Evolutionary conservation across 2,329 filamentous ascomycete species (phyloP).

Genomic region (Neopestalotiopsis sp.): DNA sequence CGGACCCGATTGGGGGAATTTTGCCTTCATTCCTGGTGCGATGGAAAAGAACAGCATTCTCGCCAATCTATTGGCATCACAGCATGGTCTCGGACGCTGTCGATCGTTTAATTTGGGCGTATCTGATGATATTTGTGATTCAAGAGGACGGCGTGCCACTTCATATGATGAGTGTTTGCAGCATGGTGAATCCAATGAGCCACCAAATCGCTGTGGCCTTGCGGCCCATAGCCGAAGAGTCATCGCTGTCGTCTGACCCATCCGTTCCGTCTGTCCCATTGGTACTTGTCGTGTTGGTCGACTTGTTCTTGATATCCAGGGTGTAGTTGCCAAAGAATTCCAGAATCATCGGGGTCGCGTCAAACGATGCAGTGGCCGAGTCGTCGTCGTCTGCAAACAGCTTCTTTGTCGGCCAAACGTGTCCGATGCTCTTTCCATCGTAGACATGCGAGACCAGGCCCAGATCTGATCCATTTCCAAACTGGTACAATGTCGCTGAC

Average conservation of each 20-base stretch:
- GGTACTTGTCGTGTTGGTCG: background rate
- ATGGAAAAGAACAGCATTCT: background rate
- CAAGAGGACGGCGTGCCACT: background rate
- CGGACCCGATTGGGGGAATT: background rate
- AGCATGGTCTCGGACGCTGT: background rate
- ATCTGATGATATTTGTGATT: background rate
- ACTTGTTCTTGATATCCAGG: background rate
- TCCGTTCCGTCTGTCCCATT: background rate
- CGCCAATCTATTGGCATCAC: background rate
- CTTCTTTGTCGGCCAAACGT: conserved; percentile 14
- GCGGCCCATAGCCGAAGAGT: background rate
- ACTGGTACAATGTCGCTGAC: background rate
- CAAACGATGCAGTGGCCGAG: conserved; percentile 9
- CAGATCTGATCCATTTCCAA: background rate
- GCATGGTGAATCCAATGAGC: background rate
- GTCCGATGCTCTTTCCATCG: conserved; percentile 13
- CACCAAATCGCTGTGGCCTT: background rate
- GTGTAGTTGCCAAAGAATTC: conserved; percentile 14
- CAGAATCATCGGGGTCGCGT: conserved; percentile 16
- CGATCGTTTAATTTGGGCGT: background rate
- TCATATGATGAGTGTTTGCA: background rate
- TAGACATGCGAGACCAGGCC: conserved; percentile 14
- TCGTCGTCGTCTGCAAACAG: background rate
- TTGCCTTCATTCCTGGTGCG: background rate
- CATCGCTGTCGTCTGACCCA: background rate